Base-by-base conservation (phyloP, 148 eudicot genomes). In the Chenopodium formosanum region DNA sequence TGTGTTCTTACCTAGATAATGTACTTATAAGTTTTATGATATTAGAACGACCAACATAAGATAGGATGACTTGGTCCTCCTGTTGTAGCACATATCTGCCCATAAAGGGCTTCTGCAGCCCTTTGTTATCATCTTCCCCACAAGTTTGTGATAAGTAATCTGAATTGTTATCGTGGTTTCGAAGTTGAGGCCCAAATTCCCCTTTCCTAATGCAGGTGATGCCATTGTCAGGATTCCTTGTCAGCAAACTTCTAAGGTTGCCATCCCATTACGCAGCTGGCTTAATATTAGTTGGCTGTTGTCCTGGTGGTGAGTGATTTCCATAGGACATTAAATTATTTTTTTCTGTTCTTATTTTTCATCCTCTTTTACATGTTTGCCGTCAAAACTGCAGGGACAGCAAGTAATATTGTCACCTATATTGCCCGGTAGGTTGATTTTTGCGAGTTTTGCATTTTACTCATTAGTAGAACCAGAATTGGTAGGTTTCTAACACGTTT, bases 181-280 rank as follows among this genome's bases (percentile, higher is more conserved):
- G 47, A 63, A 40, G 3, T 76, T 70, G 66, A 34, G 78, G 19
- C 46, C 12, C 25, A n/a, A 16, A 29, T 31, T 4, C 47, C 32
- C 7, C n/a, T 72, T 14, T 72, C 20, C 29, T 67, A 71, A 80
- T 78, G 86, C 91, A 92, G 98, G 90, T 94, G 74, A 94, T 94
- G 96, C 98, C 98, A 23, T 81, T 94, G 81, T 91, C 96, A 32
- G 98, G 86, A 60, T 94, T 81, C 77, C 86, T 91, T 77, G 77
- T 94, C 78, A 92, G 96, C 92, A 92, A 87, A 90, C 87, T 92
- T 78, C 81, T 94, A 70, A 78, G 82, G 58, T 79, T 94, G 86
- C 98, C 98, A 50, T 88, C 96, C 25, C 79, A 94, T 82, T 94
- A 86, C 87, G 98, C 98, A 52, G 98, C 96, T 68, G 96, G 98